A percentile compares a stretch with the other conserved stretches of the same genome.
These are phyloP conservation scores for Podila epigama DNA, from an alignment of 192 early-diverging fungal species.

Conservation along the genomic window DNA sequence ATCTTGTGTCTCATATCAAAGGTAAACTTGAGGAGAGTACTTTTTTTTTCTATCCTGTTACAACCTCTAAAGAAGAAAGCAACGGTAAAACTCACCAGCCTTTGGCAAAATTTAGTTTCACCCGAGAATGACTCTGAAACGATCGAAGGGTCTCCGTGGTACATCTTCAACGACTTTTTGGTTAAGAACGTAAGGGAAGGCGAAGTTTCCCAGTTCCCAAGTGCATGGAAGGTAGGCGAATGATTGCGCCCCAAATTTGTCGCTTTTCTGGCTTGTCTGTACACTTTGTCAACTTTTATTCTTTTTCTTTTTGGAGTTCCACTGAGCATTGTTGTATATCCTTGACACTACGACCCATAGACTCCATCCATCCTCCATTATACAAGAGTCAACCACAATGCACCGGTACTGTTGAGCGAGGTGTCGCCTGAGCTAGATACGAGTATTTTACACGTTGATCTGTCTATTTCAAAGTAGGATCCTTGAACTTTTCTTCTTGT, in stretches of 20 bases:
- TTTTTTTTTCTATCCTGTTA: neutral
- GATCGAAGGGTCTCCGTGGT: conserved; percentile 68
- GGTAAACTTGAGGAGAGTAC: conserved; percentile 46
- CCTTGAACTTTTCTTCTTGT: neutral
- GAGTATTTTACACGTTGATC: conserved; percentile 62
- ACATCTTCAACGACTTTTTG: conserved; percentile 95
- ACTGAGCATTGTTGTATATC: neutral
- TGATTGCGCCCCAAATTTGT: too few species aligned
- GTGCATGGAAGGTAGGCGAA: conserved; percentile 56
- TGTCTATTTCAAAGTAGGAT: conserved; percentile 68
- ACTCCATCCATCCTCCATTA: conserved; percentile 76
- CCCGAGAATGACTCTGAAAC: conserved; percentile 47
- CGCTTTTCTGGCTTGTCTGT: neutral
- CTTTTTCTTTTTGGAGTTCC: neutral
- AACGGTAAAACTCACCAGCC: neutral
- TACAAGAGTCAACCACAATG: conserved; percentile 60
- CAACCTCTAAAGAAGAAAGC: neutral
- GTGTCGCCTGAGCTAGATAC: conserved; percentile 54
- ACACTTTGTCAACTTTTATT: neutral
- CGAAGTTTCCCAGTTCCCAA: conserved; percentile 69
- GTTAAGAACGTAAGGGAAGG: conserved; percentile 76
- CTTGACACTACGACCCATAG: conserved; percentile 27
- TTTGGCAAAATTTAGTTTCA: conserved; percentile 19
- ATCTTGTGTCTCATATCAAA: conserved; percentile 75
- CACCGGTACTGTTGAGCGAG: conserved; percentile 55